Base-by-base conservation (phyloP, 2,329 filamentous ascomycete species). In the Periconia macrospinosa region DNA sequence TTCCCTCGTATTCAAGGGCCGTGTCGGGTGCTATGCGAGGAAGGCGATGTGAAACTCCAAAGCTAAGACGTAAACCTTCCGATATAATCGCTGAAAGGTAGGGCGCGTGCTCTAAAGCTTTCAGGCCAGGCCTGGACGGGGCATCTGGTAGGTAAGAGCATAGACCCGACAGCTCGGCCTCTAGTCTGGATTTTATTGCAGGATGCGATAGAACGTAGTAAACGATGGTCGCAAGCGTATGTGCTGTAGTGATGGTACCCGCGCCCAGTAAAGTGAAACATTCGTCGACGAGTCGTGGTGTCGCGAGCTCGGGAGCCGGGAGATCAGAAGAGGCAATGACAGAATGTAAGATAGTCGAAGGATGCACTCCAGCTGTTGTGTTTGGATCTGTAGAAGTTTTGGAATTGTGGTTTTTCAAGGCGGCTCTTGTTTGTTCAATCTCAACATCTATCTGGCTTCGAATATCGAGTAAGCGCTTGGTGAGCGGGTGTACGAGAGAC, bases 221-320 rank as follows among this genome's bases (percentile, higher is more conserved):
- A 3, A 50, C 6, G 33, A 54, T 58, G 2, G 67, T 72, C 6
- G 62, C 61, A 1, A 78, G 63, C 6, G 69, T 51, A 3, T 65
- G 71, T 0, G 74, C 75, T 0, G 73, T 72, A 3, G 76, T 77
- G 30, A 78, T 72, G 42, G 67, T 73, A 1, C 75, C 76, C 3
- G 74, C 76, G 6, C 43, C 63, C 45, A 53, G 57, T 15, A 58
- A 33, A 23, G 54, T 56, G 41, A 58, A 54, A 3, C 51, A 42
- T 49, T 60, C 58, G 30, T 58, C 58, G 42, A 44, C 50, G 23
- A 53, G 51, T 41, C 52, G 62, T 49, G 45, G 49, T 42, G 46
- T 55, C 27, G 49, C 41, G 20, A 54, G 50, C 40, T 68, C 64
- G n/a, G 41, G 9, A 10, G 46, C 33, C 6, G 63, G 64, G 1